These are phyloP conservation scores for Coprinopsis cinerea DNA, from an alignment of 768 basidiomycete genomes.

Conservation along the genomic window DNA sequence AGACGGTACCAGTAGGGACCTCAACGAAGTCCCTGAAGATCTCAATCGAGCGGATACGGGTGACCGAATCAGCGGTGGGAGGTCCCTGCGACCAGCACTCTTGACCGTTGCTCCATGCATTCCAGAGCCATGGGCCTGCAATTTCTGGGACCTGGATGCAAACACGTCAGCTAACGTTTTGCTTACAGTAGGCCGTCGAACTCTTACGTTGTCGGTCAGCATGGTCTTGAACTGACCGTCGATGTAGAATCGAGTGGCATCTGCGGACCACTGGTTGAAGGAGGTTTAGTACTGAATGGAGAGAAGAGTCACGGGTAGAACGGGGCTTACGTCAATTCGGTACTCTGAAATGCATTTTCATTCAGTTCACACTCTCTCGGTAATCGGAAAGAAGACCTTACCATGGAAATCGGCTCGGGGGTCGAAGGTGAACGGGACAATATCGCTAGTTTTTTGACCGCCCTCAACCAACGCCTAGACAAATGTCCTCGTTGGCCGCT, in stretches of 20 bases:
- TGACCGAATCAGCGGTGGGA: constrained; percentile 27
- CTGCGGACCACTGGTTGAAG: constrained; percentile 22
- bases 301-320: too few species aligned
- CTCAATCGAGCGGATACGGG: constrained; percentile 30
- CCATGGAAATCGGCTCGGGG: constrained; percentile 29
- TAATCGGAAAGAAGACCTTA: constrained; percentile 11
- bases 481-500: neutral
- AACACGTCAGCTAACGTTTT: neutral
- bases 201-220: constrained; percentile 25
- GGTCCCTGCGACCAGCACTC: constrained; percentile 31
- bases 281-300: neutral
- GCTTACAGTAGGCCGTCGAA: neutral
- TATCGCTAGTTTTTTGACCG: constrained; percentile 14
- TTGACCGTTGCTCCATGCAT: constrained; percentile 30
- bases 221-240: constrained; percentile 26
- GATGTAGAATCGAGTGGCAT: constrained; percentile 28
- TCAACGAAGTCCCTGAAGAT: constrained; percentile 28
- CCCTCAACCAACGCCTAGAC: constrained; percentile 19
- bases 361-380: neutral
- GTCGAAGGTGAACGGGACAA: constrained; percentile 27
- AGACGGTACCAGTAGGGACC: constrained; percentile 18
- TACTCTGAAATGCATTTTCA: constrained; percentile 24
- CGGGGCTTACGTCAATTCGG: constrained; percentile 26
- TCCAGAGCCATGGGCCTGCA: constrained; percentile 29
- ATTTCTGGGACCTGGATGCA: constrained; percentile 26